Conservation (phyloP, 805 yeast species). For the Candida boidinii region DNA sequence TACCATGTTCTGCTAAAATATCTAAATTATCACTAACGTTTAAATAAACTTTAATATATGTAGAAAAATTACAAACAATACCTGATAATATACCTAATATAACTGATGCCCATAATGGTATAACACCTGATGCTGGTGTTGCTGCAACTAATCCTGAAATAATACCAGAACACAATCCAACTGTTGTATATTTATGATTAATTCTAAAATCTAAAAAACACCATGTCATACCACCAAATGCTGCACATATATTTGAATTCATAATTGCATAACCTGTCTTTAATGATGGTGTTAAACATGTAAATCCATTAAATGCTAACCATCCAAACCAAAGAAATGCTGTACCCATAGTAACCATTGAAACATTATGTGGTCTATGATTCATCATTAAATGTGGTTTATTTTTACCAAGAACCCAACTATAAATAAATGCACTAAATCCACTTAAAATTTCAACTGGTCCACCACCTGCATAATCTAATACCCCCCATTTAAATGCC, state of each 20-base stretch:
- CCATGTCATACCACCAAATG: constrained; percentile 90
- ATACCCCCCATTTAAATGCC: constrained; percentile 87
- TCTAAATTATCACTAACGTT: constrained; percentile 89
- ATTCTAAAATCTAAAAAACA: constrained; percentile 80
- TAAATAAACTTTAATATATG: constrained; percentile 74
- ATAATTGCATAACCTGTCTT: constrained; percentile 83
- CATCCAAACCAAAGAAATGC: constrained; percentile 87
- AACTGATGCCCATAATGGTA: constrained; percentile 87
- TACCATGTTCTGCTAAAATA: constrained; percentile 97
- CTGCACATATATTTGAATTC: constrained; percentile 87
- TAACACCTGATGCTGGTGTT: constrained; percentile 88
- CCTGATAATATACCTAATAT: constrained; percentile 78
- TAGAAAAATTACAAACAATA: constrained; percentile 78
- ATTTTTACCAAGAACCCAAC: constrained; percentile 75
- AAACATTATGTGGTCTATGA: constrained; percentile 91
- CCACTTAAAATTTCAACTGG: constrained; percentile 94
- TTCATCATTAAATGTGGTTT: constrained; percentile 69
- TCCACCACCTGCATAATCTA: constrained; percentile 98
- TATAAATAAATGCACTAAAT: constrained; percentile 79
- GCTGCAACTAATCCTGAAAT: constrained; percentile 96
- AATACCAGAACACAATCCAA: constrained; percentile 90
- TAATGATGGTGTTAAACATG: constrained; percentile 73
- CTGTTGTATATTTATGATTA: constrained; percentile 88
- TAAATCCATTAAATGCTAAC: constrained; percentile 92
- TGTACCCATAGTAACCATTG: constrained; percentile 86